Conservation (phyloP, 1,284 basidiomycete genomes). For the Puccinia horiana region DNA sequence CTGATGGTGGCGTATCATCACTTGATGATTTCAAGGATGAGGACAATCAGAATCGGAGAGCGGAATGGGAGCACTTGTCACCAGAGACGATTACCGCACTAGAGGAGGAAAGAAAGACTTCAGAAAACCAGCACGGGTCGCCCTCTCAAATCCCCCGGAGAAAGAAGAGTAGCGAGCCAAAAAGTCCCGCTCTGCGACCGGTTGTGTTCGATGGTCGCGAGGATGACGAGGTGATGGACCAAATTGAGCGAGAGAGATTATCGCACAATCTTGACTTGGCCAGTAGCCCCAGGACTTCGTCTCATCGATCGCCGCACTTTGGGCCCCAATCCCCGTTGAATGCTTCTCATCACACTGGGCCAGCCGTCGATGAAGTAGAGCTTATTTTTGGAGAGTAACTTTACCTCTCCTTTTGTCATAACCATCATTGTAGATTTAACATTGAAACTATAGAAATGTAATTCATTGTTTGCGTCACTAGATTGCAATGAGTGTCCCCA, state of each 20-base stretch:
- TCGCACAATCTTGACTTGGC: background rate
- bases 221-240: constrained; percentile 9
- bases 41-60: constrained; percentile 27
- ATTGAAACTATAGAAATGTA: background rate
- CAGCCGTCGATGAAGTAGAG: constrained; percentile 47
- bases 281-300: background rate
- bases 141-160: constrained; percentile 28
- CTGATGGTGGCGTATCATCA: constrained; percentile 17
- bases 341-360: constrained; percentile 36
- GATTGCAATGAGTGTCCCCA: too few relatives aligned
- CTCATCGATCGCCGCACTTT: constrained; percentile 35
- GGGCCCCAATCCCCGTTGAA: constrained; percentile 42
- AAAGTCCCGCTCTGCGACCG: constrained; percentile 45
- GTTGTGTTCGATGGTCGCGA: constrained; percentile 39
- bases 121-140: constrained; percentile 26
- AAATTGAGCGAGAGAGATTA: background rate
- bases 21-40: constrained; percentile 30
- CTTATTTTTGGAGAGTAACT: constrained; percentile 46
- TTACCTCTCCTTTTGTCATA: background rate
- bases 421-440: background rate
- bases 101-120: constrained; percentile 43
- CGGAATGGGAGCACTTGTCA: constrained; percentile 48
- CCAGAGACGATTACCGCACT: constrained; percentile 47
- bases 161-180: constrained; percentile 46
- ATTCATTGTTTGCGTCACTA: too few relatives aligned